These are phyloP conservation scores for Candida qinlingensis DNA, from an alignment of 805 yeast species.

Conservation along the genomic window DNA sequence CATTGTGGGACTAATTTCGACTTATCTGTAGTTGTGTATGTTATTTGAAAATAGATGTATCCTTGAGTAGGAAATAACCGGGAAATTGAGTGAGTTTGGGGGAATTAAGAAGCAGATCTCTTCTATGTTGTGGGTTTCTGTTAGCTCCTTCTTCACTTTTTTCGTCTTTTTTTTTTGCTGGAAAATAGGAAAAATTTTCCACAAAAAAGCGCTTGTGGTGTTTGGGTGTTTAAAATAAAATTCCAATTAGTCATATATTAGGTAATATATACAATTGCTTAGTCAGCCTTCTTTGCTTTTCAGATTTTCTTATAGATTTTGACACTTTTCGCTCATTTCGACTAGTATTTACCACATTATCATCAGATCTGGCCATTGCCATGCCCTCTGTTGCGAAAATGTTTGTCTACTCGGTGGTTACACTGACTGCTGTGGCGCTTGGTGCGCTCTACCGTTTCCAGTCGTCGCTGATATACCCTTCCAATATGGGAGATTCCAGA, in stretches of 20 bases:
- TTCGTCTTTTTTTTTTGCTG: too few species aligned
- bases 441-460: slow-evolving; percentile 59
- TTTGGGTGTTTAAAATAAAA: too few species aligned
- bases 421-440: slow-evolving; percentile 40
- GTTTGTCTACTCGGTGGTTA: slow-evolving; percentile 37
- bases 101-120: background rate
- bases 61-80: background rate
- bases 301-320: too few species aligned
- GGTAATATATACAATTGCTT: too few species aligned
- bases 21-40: background rate
- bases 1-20: slow-evolving; percentile 7
- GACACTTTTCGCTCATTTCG: too few species aligned
- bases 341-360: too few species aligned
- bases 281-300: too few species aligned
- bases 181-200: too few species aligned
- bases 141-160: background rate
- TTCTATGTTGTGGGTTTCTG: background rate
- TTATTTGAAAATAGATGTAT: background rate
- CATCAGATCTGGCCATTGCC: too few species aligned
- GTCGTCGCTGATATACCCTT: slow-evolving; percentile 72
- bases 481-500: slow-evolving; percentile 71
- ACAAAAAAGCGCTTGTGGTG: too few species aligned
- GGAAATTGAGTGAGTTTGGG: background rate
- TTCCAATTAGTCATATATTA: too few species aligned
- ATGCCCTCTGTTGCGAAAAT: slow-evolving; percentile 24